Percentiles rank a stretch among this genome's conserved stretches.
Conservation (phyloP, 306 rosid species). For the Trifolium pratense region DNA sequence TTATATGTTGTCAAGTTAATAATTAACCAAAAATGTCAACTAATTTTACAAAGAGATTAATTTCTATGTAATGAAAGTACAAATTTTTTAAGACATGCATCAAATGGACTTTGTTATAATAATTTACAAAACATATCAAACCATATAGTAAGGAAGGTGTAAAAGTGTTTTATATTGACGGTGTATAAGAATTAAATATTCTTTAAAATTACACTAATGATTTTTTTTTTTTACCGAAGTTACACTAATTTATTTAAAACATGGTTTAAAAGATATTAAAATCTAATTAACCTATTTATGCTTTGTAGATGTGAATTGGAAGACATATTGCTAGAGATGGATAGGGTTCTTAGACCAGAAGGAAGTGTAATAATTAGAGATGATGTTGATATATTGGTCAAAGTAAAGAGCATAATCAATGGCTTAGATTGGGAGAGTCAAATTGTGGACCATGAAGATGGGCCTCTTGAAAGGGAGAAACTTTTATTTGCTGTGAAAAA, state of each 20-base stretch:
- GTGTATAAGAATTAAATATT: no score
- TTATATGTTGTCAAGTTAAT: not conserved
- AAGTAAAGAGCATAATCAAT: constrained; percentile 53
- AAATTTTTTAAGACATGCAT: no score
- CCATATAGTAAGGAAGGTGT: no score
- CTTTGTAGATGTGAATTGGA: constrained; percentile 75
- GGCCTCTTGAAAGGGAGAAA: constrained; percentile 69
- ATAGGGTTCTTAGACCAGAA: constrained; percentile 79
- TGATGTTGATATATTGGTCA: constrained; percentile 68
- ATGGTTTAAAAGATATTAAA: not conserved
- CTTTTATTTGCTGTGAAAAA: constrained; percentile 76
- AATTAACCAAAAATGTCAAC: not conserved
- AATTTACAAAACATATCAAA: no score
- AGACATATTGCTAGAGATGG: constrained; percentile 83
- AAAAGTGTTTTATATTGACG: no score
- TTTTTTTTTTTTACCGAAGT: no score
- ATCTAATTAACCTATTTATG: not conserved
- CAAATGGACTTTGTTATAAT: no score
- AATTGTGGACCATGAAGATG: constrained; percentile 87
- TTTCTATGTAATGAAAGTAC: no score
- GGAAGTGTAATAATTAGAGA: constrained; percentile 81
- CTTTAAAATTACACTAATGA: no score
- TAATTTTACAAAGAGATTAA: no score
- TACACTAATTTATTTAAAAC: not conserved
- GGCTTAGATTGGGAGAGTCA: constrained; percentile 77